Evolutionary conservation across 306 rosid genomes (phyloP).

Genomic region (Dalbergia cultrata): DNA sequence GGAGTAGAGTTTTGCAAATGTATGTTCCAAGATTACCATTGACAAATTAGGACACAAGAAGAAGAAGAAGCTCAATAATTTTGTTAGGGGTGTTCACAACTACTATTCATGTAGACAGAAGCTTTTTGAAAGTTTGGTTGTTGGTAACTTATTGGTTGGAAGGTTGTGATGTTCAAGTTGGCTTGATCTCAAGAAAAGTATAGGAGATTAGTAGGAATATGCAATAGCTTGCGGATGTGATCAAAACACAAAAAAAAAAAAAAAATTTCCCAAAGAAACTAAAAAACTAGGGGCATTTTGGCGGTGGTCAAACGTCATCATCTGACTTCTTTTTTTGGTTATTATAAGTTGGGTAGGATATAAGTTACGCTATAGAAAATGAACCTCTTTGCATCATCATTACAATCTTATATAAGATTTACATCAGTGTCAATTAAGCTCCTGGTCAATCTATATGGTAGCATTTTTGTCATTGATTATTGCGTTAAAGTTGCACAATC

Average conservation of each 20-base stretch:
- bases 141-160: background rate
- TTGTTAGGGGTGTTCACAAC: background rate
- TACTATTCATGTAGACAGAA: background rate
- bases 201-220: background rate
- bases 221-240: background rate
- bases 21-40: slow-evolving; percentile 57
- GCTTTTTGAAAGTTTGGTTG: slow-evolving; percentile 39
- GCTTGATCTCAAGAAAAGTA: background rate
- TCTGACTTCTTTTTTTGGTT: background rate
- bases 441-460: background rate
- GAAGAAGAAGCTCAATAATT: background rate
- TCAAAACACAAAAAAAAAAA: background rate
- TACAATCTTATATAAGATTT: background rate
- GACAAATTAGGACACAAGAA: background rate
- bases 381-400: background rate
- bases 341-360: background rate
- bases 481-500: background rate
- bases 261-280: slow-evolving; percentile 26
- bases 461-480: background rate
- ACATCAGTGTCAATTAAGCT: background rate
- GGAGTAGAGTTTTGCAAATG: slow-evolving; percentile 60
- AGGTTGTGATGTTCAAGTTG: background rate
- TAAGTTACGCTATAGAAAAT: background rate
- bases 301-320: slow-evolving; percentile 37
- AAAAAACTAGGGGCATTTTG: slow-evolving; percentile 36